Conservation (phyloP, 2,329 filamentous ascomycete genomes). For the Aspergillus uvarum region DNA sequence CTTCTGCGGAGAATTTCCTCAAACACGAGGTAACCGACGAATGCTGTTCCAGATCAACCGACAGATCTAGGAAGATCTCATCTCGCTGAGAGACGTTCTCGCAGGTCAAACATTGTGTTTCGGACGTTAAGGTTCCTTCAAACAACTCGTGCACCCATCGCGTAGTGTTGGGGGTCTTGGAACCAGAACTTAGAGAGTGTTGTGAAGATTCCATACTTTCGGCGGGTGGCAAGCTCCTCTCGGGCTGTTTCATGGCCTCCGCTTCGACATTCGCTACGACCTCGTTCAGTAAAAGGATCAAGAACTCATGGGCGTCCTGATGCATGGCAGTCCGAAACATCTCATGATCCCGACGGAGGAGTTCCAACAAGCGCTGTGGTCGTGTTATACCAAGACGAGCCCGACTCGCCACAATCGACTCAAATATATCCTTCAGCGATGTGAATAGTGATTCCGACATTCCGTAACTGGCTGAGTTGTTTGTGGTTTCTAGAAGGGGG, state of each 20-base stretch:
- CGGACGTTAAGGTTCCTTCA: conserved; percentile 89
- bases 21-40: conserved; percentile 95
- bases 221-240: conserved; percentile 52
- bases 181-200: conserved; percentile 51
- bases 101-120: conserved; percentile 94
- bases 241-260: conserved; percentile 57
- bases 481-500: conserved; percentile 81
- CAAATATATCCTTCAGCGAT: conserved; percentile 92
- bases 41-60: conserved; percentile 92
- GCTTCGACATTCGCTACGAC: conserved; percentile 91
- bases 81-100: conserved; percentile 94
- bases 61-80: conserved; percentile 92
- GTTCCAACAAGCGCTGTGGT: conserved; percentile 88
- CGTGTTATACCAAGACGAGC: conserved; percentile 87
- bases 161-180: conserved; percentile 64
- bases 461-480: conserved; percentile 76
- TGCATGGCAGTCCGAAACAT: conserved; percentile 98
- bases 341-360: conserved; percentile 90
- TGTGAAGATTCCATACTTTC: conserved; percentile 47
- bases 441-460: conserved; percentile 97
- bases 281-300: conserved; percentile 92
- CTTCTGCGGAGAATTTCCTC: conserved; percentile 93
- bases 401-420: conserved; percentile 77
- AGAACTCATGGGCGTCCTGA: conserved; percentile 96
- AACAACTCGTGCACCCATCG: conserved; percentile 98